Evolutionary conservation across 192 early-diverging fungal species (phyloP), one percentile per base, ranked within the genome.

Genomic region (Backusella sp.): DNA sequence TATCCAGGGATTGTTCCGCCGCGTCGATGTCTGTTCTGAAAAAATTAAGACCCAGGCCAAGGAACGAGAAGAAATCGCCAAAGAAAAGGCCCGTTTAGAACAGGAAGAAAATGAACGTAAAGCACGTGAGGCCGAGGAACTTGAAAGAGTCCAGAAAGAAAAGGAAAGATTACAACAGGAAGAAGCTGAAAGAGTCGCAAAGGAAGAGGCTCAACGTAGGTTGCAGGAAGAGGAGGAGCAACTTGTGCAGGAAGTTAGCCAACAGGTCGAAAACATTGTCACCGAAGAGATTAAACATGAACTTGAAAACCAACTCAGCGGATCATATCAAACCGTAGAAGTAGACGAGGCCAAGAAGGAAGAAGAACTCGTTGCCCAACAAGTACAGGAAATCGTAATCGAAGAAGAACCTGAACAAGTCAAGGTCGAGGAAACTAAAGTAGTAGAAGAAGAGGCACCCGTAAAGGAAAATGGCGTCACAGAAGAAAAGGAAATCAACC

Each of bases 161-260:
- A 26, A 44, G 23, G 42, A 71, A 32, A 26, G 28, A 49, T 44
- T 44, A 41, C 39, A 26, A 4, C 26, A 44, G 1, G 70, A 71
- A 71, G 70, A 71, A 71, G 70, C 70, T 44, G 42, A 71, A 71
- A 44, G 17, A 32, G n/a, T 49, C 5, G 44, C 39, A 19, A 14
- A 71, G 26, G 70, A 71, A 32, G 70, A 71, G 42, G 70, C 44
- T 32, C 36, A 71, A 32, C 39, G 44, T 28, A 71, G 44, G 34
- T 32, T 71, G 30, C 26, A 46, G 15, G 70, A 71, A 30, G 70
- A 71, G 42, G 35, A 69, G 11, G 37, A 39, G 12, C 68, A 69
- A 69, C 19, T 21, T 35, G 68, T 39, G 12, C n/a, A 42, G 37
- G 68, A 69, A 69, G 35, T 17, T 12, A 41, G 42, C 12, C 39